Evolutionary conservation across 2,329 filamentous ascomycete species (phyloP).

Genomic region (Teratosphaeria pseudoeucalypti): DNA sequence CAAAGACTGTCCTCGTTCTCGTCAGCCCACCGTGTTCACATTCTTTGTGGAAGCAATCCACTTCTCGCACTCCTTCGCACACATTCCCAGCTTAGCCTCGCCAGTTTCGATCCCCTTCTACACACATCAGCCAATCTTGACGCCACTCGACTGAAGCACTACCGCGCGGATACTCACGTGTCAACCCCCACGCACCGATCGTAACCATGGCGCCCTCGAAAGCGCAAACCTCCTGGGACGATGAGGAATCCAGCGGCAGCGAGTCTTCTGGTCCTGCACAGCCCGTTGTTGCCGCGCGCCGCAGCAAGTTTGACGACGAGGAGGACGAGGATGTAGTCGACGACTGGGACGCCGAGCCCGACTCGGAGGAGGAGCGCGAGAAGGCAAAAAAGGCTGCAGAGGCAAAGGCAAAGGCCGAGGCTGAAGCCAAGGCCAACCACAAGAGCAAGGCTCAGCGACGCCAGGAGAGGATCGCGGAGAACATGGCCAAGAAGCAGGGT

Average conservation of each 20-base stretch:
- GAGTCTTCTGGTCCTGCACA: slow-evolving; percentile 40
- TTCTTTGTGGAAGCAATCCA: background rate
- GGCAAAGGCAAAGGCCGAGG: slow-evolving; percentile 80
- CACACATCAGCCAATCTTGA: background rate
- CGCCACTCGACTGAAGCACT: background rate
- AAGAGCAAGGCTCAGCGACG: slow-evolving; percentile 82
- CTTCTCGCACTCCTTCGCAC: background rate
- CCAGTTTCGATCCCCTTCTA: background rate
- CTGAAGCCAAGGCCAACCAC: slow-evolving; percentile 78
- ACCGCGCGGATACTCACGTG: background rate
- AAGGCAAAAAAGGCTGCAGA: slow-evolving; percentile 82
- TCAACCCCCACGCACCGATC: background rate
- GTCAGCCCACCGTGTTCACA: background rate
- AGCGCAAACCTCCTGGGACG: slow-evolving; percentile 27
- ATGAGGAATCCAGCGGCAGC: slow-evolving; percentile 39
- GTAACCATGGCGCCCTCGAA: slow-evolving; percentile 26
- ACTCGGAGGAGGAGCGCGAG: slow-evolving; percentile 92
- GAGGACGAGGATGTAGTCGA: slow-evolving; percentile 82
- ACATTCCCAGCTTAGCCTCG: background rate
- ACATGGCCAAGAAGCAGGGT: slow-evolving; percentile 45
- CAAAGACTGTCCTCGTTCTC: background rate
- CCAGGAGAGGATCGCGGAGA: slow-evolving; percentile 59
- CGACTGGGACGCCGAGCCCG: slow-evolving; percentile 92
- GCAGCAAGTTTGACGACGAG: slow-evolving; percentile 78
- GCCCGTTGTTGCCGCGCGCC: slow-evolving; percentile 28